Evolutionary conservation across 73 alveolate genomes (phyloP).

Genomic region (Paramecium bursaria): DNA sequence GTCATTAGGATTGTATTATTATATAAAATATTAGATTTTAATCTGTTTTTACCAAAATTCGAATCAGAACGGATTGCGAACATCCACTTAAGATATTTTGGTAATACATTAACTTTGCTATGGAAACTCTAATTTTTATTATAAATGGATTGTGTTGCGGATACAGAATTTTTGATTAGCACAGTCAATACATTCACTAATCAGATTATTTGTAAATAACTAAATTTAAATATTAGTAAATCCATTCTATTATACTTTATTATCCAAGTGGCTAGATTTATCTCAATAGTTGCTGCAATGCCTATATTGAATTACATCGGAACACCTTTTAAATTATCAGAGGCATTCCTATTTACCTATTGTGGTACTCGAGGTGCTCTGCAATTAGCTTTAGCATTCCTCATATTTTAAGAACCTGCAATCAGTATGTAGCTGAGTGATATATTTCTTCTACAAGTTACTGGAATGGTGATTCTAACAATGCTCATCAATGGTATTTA

Average conservation of each 20-base stretch:
- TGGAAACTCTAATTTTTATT: conserved; percentile 76
- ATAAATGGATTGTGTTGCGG: conserved; percentile 73
- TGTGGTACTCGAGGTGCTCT: conserved; percentile 86
- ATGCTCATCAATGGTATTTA: conserved; percentile 77
- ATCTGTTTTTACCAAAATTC: conserved; percentile 72
- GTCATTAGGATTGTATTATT: conserved; percentile 77
- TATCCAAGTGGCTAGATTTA: background rate
- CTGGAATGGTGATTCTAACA: conserved; percentile 76
- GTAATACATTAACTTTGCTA: conserved; percentile 64
- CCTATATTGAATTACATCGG: conserved; percentile 48
- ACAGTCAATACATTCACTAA: conserved; percentile 27
- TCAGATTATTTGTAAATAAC: too few relatives aligned
- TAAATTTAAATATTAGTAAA: too few relatives aligned
- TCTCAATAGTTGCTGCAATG: background rate
- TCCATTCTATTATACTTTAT: background rate
- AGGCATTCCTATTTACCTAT: conserved; percentile 69
- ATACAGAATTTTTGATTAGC: conserved; percentile 6
- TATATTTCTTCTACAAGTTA: conserved; percentile 75
- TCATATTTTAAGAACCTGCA: conserved; percentile 72
- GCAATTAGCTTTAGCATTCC: conserved; percentile 69
- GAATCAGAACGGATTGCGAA: conserved; percentile 71
- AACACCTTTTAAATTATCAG: conserved; percentile 67
- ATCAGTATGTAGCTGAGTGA: conserved; percentile 67
- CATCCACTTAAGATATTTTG: conserved; percentile 71
- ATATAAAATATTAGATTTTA: too few relatives aligned